Base-by-base conservation (phyloP, 768 basidiomycete genomes). In the Podaxis pistillaris region DNA sequence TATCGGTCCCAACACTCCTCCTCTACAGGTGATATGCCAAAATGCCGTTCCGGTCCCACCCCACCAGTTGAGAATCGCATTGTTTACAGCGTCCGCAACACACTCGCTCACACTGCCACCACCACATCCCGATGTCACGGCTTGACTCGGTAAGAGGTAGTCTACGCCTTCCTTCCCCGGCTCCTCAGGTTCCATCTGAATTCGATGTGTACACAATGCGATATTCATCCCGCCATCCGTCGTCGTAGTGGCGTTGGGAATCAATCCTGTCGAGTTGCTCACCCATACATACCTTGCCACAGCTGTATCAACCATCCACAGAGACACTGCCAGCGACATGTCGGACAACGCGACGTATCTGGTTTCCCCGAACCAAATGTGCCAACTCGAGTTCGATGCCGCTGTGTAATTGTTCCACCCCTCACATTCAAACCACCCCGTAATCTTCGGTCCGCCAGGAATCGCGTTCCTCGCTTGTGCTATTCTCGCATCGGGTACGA, bases 61-160 rank as follows among this genome's bases (percentile, higher is more conserved):
- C 68, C 68, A 69, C 68, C 68, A 69, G 41, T 46, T 59, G 2
- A 69, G 55, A 36, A 69, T 67, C 2, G 68, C 63, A 22, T 69
- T 67, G 30, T 62, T 67, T 19, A 69, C 68, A 24, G 68, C 64
- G 40, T 66, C 66, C 4, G 66, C 60, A 24, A 65, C 64, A 26
- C 68, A 69, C 4, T 46, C 37, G 38, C 63, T 47, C 33, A 28
- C 24, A 24, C 64, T 63, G 22, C 19, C 8, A 26, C 52, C 46
- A 12, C 30, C 22, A 54, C 68, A 69, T 19, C 66, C 68, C 17
- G 64, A 62, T 26, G 60, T 61, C 30, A 46, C 28, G 22, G 60
- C 28, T 3, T 15, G 28, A 24, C 30, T 62, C 12, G 52, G 40
- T 19, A 8, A 30, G 22, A 61, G 51, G 17, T 33, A 47, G 33